A percentile compares a stretch with the other conserved stretches of the same genome.
Conservation (phyloP, 2,329 filamentous ascomycete genomes). For the Botrytis medusae region DNA sequence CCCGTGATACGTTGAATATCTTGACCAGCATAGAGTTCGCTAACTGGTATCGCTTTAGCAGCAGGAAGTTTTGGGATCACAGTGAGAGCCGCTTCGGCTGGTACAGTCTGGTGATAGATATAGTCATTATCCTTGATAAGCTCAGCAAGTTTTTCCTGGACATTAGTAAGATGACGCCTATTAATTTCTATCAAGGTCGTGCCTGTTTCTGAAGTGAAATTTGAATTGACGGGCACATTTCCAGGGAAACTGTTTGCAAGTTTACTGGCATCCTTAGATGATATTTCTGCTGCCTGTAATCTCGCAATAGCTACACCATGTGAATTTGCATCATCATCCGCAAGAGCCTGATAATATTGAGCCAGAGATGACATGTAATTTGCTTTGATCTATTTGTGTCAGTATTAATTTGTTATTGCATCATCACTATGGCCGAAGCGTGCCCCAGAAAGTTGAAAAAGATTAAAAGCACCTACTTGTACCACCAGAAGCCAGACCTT, state of each 20-base stretch:
- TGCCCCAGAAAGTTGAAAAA: neutral
- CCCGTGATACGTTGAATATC: conserved; percentile 97
- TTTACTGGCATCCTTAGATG: conserved; percentile 75
- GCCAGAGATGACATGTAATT: conserved; percentile 81
- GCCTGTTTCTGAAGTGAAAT: conserved; percentile 79
- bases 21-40: conserved; percentile 93
- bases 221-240: conserved; percentile 76
- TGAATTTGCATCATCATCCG: conserved; percentile 84
- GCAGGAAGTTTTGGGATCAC: conserved; percentile 88
- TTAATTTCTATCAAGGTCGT: conserved; percentile 73
- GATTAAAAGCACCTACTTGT: conserved; percentile 56
- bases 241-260: conserved; percentile 77
- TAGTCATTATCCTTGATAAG: conserved; percentile 94
- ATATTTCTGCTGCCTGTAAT: conserved; percentile 75
- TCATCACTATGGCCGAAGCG: neutral
- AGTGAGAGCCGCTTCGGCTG: conserved; percentile 77
- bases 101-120: conserved; percentile 93
- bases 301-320: conserved; percentile 84
- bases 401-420: conserved; percentile 13
- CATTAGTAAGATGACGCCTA: conserved; percentile 75
- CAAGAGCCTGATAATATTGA: conserved; percentile 89
- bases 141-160: conserved; percentile 77
- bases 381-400: conserved; percentile 62
- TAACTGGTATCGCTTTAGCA: conserved; percentile 95
- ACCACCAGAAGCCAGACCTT: conserved; percentile 86